Evolutionary conservation across 176 grass and related monocot species (phyloP), one percentile per base, ranked within the genome.

Genomic region (Cymbopogon citratus): DNA sequence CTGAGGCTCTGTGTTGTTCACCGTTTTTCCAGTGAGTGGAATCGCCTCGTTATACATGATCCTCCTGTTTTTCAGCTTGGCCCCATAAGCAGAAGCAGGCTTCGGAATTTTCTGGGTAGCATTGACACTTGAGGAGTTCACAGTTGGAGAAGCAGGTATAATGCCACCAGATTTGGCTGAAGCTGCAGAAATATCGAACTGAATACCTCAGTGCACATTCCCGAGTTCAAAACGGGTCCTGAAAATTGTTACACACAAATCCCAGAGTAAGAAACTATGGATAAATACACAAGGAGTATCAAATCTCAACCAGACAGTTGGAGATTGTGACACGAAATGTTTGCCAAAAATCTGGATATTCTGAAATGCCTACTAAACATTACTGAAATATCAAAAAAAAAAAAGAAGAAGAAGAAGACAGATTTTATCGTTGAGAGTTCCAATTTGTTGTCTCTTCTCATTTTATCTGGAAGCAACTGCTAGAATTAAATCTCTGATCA

Each of bases 201-300:
- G 92, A 66, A 99, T 68, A 99, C 92, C 86, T 99, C 96, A 3
- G 80, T 99, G 87, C 97, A 96, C 89, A 99, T 96, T 77, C 97
- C 97, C 23, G 97, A 92, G 85, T 88, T 93, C 72, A 99, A 84
- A 77, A 96, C 82, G 18, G 97, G 80, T 8, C 93, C 97, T 99
- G 91, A 69, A 88, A 87, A 84, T 69, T 38, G 44, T 67, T 79
- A 52, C 77, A 84, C 43, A 67, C 57, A 46, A 71, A 79, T 64
- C 28, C 36, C 14, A 85, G 19, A 57, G 40, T 77, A 61, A 84
- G 84, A 70, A 16, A 77, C 19, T 43, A 78, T 66, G 31, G 26
- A 45, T 25, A 39, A 79, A 14, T 35, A 45, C 33, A 51, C 2
- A 6, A 81, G 59, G 6, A 35, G 10, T 63, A 63, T 71, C 12